Conservation (phyloP, 306 rosid species). For the Sphenostylis stenocarpa region DNA sequence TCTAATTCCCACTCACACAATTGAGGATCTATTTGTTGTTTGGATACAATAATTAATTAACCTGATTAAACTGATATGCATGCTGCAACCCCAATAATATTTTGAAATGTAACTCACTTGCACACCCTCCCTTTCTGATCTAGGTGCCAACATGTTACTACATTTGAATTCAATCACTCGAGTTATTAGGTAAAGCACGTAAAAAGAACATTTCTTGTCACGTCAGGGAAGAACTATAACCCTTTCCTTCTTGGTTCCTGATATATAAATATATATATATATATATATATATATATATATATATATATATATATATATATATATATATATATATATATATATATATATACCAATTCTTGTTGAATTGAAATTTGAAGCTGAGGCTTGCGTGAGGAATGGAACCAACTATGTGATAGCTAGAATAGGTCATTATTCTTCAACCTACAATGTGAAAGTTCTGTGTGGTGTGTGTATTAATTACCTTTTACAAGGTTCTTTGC, state of each 20-base stretch:
- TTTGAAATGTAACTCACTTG: not conserved
- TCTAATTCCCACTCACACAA: conserved; percentile 34
- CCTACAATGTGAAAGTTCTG: not conserved
- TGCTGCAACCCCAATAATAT: not conserved
- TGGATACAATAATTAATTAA: conserved; percentile 19
- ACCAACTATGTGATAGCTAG: not conserved
- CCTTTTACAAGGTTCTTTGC: conserved; percentile 25
- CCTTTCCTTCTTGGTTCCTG: not conserved
- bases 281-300: too few species aligned
- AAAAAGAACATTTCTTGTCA: not conserved
- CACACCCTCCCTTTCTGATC: not conserved
- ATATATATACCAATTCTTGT: too few species aligned
- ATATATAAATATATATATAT: not conserved
- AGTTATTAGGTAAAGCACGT: not conserved
- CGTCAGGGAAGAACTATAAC: conserved; percentile 6
- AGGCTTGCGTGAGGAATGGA: conserved; percentile 21
- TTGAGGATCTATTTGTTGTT: conserved; percentile 43
- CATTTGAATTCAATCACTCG: not conserved
- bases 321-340: too few species aligned
- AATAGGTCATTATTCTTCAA: conserved; percentile 26
- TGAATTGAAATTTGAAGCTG: conserved; percentile 44
- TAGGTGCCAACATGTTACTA: not conserved
- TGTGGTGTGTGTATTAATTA: conserved; percentile 30
- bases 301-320: not conserved
- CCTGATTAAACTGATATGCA: not conserved